These are phyloP conservation scores for Ramaria rubella DNA, from an alignment of 768 basidiomycete genomes.

Conservation along the genomic window DNA sequence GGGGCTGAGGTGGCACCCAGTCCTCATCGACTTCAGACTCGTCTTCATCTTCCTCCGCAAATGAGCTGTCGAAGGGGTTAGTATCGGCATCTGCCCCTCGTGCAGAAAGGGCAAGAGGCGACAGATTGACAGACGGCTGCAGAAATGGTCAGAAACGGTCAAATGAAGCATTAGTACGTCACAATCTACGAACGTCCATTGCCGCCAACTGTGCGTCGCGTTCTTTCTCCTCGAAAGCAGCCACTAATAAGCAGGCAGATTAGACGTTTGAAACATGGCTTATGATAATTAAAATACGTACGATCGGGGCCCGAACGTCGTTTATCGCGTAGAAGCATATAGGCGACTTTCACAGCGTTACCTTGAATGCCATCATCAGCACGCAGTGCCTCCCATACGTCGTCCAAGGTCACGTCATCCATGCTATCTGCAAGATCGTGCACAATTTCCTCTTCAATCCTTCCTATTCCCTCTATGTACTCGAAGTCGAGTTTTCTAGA, in stretches of 20 bases:
- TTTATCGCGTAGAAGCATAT: constrained; percentile 89
- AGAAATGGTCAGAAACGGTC: not conserved
- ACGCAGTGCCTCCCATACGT: constrained; percentile 81
- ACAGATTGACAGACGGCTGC: constrained; percentile 2
- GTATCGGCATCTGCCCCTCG: not conserved
- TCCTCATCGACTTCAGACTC: constrained; percentile 31
- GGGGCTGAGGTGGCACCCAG: constrained; percentile 3
- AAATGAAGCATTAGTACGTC: not conserved
- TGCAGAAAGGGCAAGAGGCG: constrained; percentile 1
- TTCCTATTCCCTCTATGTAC: constrained; percentile 85
- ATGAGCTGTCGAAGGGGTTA: constrained; percentile 21
- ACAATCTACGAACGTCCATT: constrained; percentile 59
- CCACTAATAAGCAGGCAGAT: constrained; percentile 40
- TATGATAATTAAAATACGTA: constrained; percentile 35
- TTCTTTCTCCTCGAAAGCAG: constrained; percentile 78
- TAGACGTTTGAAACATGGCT: constrained; percentile 7
- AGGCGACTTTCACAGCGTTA: constrained; percentile 94
- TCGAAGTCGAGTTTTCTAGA: constrained; percentile 63
- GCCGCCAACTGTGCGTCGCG: constrained; percentile 72
- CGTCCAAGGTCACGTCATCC: constrained; percentile 68
- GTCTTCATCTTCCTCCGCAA: constrained; percentile 34
- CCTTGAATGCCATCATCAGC: constrained; percentile 79
- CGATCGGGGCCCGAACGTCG: constrained; percentile 75
- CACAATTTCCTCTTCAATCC: constrained; percentile 88
- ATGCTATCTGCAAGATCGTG: constrained; percentile 72